These are phyloP conservation scores for Aphanomyces astaci DNA, from an alignment of 352 stramenopile genomes.

Conservation along the genomic window DNA sequence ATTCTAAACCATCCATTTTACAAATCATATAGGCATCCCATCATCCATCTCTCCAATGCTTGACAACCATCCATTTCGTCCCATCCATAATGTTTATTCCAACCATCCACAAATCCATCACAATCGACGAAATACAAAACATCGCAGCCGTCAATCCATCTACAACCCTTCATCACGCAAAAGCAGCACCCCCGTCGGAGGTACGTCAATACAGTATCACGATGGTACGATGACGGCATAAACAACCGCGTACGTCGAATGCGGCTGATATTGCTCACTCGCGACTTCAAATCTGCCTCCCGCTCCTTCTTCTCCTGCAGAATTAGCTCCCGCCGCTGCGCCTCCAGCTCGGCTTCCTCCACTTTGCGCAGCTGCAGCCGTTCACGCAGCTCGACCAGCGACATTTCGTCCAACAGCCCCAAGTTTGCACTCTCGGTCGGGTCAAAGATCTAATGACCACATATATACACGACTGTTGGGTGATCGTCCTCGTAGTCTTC, in stretches of 20 bases:
- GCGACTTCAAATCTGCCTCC: constrained; percentile 54
- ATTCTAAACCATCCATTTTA: constrained; percentile 18
- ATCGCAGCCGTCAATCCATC: too few relatives aligned
- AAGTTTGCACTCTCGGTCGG: constrained; percentile 80
- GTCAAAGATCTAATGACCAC: constrained; percentile 88
- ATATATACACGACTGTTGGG: too few relatives aligned
- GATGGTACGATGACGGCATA: too few relatives aligned
- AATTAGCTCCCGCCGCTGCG: constrained; percentile 56
- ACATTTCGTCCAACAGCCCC: constrained; percentile 89
- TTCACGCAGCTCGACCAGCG: constrained; percentile 73
- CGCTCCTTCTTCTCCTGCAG: constrained; percentile 71
- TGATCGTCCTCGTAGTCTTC: background rate
- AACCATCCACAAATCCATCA: too few relatives aligned
- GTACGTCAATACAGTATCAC: too few relatives aligned
- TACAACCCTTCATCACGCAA: too few relatives aligned
- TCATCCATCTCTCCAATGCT: too few relatives aligned
- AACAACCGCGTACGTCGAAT: constrained; percentile 39
- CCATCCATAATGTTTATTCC: too few relatives aligned
- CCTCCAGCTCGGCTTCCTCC: constrained; percentile 61
- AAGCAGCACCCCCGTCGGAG: too few relatives aligned
- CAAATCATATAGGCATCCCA: too few relatives aligned
- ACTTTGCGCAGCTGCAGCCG: constrained; percentile 72
- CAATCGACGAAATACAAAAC: too few relatives aligned
- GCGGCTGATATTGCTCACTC: constrained; percentile 68
- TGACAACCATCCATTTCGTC: too few relatives aligned